A percentile compares a stretch with the other conserved stretches of the same genome.
These are phyloP conservation scores for Diaporthe citrichinensis DNA, from an alignment of 2,329 filamentous ascomycete genomes.

Conservation along the genomic window DNA sequence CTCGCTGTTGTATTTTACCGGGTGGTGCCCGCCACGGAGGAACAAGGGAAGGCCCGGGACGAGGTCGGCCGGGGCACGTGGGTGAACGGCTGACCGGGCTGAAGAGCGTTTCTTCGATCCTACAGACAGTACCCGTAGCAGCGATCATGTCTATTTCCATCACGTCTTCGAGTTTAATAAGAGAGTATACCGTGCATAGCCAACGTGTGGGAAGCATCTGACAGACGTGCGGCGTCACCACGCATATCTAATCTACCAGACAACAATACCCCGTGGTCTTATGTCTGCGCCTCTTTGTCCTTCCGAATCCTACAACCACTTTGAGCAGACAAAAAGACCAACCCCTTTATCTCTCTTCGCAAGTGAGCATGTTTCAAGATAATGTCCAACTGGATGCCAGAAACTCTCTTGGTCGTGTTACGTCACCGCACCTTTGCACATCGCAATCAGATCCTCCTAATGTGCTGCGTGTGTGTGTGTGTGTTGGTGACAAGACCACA, in stretches of 20 bases:
- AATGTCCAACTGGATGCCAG: neutral
- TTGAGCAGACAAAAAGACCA: neutral
- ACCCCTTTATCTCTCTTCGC: neutral
- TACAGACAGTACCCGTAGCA: neutral
- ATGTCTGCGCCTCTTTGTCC: neutral
- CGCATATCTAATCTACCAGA: constrained; percentile 3
- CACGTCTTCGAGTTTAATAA: too few species aligned
- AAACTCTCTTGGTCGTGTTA: neutral
- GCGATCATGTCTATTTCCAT: neutral
- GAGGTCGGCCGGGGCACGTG: neutral
- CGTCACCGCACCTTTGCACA: constrained; percentile 3
- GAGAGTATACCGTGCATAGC: neutral
- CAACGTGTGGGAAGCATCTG: neutral
- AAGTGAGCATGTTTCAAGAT: constrained; percentile 4
- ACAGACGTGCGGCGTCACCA: neutral
- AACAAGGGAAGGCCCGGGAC: neutral
- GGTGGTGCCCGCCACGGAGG: neutral
- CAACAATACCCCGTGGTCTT: neutral
- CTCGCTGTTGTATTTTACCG: neutral
- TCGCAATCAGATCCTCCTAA: constrained; percentile 17
- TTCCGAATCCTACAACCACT: constrained; percentile 1
- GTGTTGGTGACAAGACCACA: neutral
- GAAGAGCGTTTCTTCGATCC: neutral
- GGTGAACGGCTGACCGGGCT: neutral
- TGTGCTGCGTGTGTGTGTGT: neutral